Evolutionary conservation across 2,329 filamentous ascomycete species (phyloP), one percentile per base, ranked within the genome.

Genomic region (Emmonsiellopsis sp.): DNA sequence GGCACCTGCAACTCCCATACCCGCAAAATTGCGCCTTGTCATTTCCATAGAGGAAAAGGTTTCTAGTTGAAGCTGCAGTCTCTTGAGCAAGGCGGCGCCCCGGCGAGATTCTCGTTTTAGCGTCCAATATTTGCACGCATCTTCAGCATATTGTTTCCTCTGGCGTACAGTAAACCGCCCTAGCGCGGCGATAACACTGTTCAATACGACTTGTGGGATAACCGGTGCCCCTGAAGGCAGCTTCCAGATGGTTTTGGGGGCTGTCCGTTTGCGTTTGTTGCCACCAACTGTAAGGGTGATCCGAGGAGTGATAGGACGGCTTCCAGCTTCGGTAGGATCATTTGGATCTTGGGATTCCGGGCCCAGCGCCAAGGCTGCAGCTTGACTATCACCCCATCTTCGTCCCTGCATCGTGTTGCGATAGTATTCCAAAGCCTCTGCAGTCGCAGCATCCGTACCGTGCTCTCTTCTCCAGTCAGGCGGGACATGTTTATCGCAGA

Each of bases 21-120:
- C 86, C n/a, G 87, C 87, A 70, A 96, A 98, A 70, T 97, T 92
- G 55, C 93, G 86, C 51, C 93, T 82, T 2, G 93, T 96, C 59
- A 98, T 85, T 71, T 98, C 93, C 86, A 96, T 95, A 0, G 90
- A 95, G 6, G 92, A 92, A 69, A 97, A 98, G 0, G 89, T 89
- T 69, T 97, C 92, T 79, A 96, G 87, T 69, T 96, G 91, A 54
- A 97, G 74, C 68, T 98, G 93, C 16, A 98, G 78, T 37, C 93
- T 84, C 72, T 97, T 97, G 55, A 98, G 79, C 53, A 98, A 77
- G 3, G 93, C 89, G 32, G 93, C 93, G 46, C 93, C 93, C 55
- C 93, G 81, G 35, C 93, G 84, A 57, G 92, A 88, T 69, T 98
- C 93, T 53, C 93, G 83, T 73, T 98, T 98, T 58, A 98, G 72